Evolutionary conservation across 352 stramenopile genomes (phyloP).

Genomic region (Peronospora farinosa): DNA sequence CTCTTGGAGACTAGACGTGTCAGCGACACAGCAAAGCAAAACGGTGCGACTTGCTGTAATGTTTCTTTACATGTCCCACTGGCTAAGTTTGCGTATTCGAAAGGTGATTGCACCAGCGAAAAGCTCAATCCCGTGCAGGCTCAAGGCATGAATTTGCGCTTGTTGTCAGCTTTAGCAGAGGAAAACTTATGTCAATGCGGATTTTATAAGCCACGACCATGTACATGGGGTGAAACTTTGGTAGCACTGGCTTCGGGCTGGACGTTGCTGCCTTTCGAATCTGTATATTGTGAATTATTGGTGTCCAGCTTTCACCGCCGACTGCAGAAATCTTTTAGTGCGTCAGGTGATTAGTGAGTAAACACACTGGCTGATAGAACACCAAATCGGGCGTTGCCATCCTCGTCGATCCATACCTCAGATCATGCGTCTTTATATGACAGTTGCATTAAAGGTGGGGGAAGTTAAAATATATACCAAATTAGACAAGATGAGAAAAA

Average conservation of each 20-base stretch:
- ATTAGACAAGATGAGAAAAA: too few relatives aligned
- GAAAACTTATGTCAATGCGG: slow-evolving; percentile 55
- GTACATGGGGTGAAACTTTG: slow-evolving; percentile 46
- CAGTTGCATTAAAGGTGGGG: too few relatives aligned
- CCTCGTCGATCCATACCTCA: too few relatives aligned
- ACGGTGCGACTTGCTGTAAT: slow-evolving; percentile 39
- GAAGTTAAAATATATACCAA: too few relatives aligned
- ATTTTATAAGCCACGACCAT: slow-evolving; percentile 57
- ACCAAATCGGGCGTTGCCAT: too few relatives aligned
- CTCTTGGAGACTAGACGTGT: slow-evolving; percentile 24
- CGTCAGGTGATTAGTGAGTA: too few relatives aligned
- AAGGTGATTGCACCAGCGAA: slow-evolving; percentile 23
- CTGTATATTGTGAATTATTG: too few relatives aligned
- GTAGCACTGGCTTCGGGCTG: slow-evolving; percentile 46
- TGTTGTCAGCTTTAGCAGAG: slow-evolving; percentile 39
- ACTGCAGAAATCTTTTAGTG: too few relatives aligned
- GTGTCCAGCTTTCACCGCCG: too few relatives aligned
- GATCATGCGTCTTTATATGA: too few relatives aligned
- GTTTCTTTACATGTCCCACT: slow-evolving; percentile 62
- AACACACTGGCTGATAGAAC: too few relatives aligned
- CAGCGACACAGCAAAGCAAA: slow-evolving; percentile 17
- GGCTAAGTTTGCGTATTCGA: slow-evolving; percentile 34
- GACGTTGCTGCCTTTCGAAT: too few relatives aligned
- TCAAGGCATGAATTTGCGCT: slow-evolving; percentile 34
- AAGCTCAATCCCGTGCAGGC: slow-evolving; percentile 37